Conservation (phyloP, 2,329 filamentous ascomycete species). For the Mollisia scopiformis region DNA sequence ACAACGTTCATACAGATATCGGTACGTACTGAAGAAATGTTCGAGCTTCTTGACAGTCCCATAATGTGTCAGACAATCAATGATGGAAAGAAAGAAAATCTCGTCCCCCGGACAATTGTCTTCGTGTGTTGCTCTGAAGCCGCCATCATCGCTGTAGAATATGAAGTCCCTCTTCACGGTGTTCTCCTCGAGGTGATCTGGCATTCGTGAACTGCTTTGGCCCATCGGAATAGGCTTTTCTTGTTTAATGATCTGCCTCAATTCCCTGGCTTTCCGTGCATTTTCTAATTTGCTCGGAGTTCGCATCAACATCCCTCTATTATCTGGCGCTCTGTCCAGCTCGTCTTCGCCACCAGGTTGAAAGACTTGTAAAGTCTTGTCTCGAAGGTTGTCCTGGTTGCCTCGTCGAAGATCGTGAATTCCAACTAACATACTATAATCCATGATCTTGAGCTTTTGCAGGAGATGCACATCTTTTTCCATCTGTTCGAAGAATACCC, state of each 20-base stretch:
- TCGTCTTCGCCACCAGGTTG: constrained; percentile 83
- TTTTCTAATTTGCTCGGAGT: constrained; percentile 95
- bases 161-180: constrained; percentile 72
- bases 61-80: constrained; percentile 97
- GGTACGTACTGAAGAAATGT: constrained; percentile 75
- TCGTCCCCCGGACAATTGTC: constrained; percentile 83
- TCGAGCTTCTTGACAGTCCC: constrained; percentile 93
- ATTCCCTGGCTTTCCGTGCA: constrained; percentile 84
- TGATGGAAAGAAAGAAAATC: constrained; percentile 97
- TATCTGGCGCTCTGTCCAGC: constrained; percentile 28
- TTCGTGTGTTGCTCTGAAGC: constrained; percentile 90
- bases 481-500: constrained; percentile 86
- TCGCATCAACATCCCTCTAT: constrained; percentile 68
- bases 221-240: constrained; percentile 95
- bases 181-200: constrained; percentile 80
- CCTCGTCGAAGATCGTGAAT: constrained; percentile 90
- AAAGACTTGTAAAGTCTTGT: constrained; percentile 91
- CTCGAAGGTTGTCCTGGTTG: constrained; percentile 90
- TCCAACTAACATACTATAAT: constrained; percentile 93
- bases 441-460: constrained; percentile 94
- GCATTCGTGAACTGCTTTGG: constrained; percentile 82
- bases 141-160: constrained; percentile 94
- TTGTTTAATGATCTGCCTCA: constrained; percentile 88
- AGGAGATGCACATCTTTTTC: constrained; percentile 84
- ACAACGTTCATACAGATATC: background rate